These are phyloP conservation scores for Pisolithus thermaeus DNA, from an alignment of 1,284 basidiomycete genomes.

Conservation along the genomic window DNA sequence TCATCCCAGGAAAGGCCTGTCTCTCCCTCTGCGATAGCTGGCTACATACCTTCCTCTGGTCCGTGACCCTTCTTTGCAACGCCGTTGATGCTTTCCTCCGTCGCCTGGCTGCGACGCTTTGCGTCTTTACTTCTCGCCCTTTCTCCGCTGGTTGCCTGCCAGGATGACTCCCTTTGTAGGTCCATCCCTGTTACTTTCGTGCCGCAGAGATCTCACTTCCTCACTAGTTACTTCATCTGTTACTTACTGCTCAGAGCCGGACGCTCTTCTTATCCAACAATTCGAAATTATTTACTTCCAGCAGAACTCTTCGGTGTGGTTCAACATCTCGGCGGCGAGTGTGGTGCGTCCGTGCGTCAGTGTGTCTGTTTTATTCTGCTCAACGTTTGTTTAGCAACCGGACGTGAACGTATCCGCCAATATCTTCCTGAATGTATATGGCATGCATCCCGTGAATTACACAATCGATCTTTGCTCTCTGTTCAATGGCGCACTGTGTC, in stretches of 20 bases:
- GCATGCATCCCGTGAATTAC: conserved; percentile 69
- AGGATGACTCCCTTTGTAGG: conserved; percentile 55
- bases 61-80: conserved; percentile 15
- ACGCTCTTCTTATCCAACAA: conserved; percentile 72
- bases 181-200: conserved; percentile 13
- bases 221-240: conserved; percentile 75
- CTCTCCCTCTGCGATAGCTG: conserved; percentile 23
- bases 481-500: conserved; percentile 77
- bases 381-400: conserved; percentile 44
- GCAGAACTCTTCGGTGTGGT: conserved; percentile 63
- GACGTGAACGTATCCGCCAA: conserved; percentile 78
- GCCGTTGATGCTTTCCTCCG: conserved; percentile 51
- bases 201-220: conserved; percentile 3
- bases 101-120: conserved; percentile 68
- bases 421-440: conserved; percentile 78
- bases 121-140: conserved; percentile 38
- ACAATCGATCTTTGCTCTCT: conserved; percentile 76
- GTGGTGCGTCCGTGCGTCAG: conserved; percentile 45
- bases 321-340: conserved; percentile 71
- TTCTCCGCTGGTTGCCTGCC: conserved; percentile 37
- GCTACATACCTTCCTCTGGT: conserved; percentile 18
- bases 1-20: conserved; percentile 9
- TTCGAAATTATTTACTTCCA: conserved; percentile 76
- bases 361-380: conserved; percentile 18
- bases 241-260: conserved; percentile 80